These are phyloP conservation scores for Auricularia heimuer DNA, from an alignment of 768 basidiomycete species.

Conservation along the genomic window DNA sequence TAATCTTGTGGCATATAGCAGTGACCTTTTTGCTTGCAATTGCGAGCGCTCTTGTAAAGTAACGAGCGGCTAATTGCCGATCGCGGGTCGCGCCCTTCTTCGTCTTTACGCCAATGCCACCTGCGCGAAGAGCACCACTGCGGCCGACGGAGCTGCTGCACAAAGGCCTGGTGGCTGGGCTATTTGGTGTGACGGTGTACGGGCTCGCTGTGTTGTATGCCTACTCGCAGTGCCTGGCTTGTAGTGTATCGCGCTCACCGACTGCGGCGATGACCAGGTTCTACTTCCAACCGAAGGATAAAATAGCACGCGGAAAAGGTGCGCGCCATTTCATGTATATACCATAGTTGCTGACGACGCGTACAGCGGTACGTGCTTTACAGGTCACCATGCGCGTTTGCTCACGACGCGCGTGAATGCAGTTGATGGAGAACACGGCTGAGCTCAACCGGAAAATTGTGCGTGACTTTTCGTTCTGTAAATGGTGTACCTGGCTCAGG, in stretches of 20 bases:
- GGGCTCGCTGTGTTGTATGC: not conserved
- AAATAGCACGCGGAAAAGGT: not conserved
- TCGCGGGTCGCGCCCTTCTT: not conserved
- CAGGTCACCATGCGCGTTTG: not conserved
- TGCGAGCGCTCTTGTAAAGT: not conserved
- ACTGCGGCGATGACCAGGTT: not conserved
- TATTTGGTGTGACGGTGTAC: not conserved
- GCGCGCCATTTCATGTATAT: not conserved
- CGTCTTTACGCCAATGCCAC: not conserved
- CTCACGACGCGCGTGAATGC: not conserved
- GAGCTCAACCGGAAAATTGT: not conserved
- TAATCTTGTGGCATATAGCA: not conserved
- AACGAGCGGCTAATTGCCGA: not conserved
- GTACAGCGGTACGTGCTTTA: not conserved
- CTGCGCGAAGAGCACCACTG: not conserved
- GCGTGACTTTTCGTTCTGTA: not conserved
- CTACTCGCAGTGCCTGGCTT: not conserved
- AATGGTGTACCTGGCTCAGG: not conserved
- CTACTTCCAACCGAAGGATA: conserved; percentile 1
- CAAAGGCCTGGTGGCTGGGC: not conserved
- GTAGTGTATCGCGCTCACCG: not conserved
- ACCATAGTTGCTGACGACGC: not conserved
- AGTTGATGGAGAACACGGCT: not conserved
- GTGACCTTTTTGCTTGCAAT: not conserved
- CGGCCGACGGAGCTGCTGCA: not conserved